Evolutionary conservation across 768 basidiomycete species (phyloP).

Genomic region (Suillus sp.): DNA sequence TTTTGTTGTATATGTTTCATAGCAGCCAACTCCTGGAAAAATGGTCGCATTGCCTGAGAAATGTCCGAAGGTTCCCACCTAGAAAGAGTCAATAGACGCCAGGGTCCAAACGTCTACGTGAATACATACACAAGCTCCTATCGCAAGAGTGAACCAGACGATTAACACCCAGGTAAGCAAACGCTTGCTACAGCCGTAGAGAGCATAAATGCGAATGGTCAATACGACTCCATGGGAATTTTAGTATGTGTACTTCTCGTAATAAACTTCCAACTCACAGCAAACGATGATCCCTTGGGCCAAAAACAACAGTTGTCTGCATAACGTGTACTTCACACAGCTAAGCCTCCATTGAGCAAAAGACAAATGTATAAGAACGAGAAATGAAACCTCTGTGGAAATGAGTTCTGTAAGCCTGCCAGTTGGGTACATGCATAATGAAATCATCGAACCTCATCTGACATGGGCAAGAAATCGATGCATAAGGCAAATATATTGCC

Average conservation of each 20-base stretch:
- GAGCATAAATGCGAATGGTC: background rate
- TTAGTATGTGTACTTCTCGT: background rate
- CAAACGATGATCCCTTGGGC: background rate
- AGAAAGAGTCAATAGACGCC: background rate
- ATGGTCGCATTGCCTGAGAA: background rate
- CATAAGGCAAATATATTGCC: slow-evolving; percentile 37
- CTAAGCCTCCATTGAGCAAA: background rate
- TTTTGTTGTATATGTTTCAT: background rate
- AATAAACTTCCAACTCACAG: background rate
- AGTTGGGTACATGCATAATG: background rate
- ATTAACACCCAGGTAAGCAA: background rate
- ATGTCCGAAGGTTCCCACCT: background rate
- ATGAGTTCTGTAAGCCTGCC: background rate
- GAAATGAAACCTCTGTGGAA: background rate
- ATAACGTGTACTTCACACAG: background rate
- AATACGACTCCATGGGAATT: background rate
- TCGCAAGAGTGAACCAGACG: background rate
- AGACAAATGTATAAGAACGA: background rate
- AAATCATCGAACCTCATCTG: background rate
- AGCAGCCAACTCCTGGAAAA: background rate
- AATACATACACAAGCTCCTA: background rate
- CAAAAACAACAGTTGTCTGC: background rate
- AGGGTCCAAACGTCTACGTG: background rate
- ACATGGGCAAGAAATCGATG: slow-evolving; percentile 27
- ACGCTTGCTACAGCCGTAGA: background rate